These are phyloP conservation scores for Plectosphaerella cucumerina DNA, from an alignment of 2,329 filamentous ascomycete species.

Conservation along the genomic window DNA sequence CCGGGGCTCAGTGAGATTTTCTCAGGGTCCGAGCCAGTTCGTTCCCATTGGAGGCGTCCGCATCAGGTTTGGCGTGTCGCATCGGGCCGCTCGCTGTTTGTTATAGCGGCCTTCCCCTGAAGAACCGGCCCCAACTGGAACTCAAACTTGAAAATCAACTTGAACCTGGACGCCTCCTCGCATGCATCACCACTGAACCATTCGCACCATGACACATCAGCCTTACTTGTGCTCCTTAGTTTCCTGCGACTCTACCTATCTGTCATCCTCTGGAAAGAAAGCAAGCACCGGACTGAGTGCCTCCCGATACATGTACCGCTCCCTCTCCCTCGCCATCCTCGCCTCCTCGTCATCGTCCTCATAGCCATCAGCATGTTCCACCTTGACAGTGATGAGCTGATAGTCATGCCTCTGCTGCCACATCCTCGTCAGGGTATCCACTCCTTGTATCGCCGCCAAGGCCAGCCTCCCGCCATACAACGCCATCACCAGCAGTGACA, in stretches of 20 bases:
- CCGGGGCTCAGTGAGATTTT: too few relatives aligned
- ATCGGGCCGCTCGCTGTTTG: too few relatives aligned
- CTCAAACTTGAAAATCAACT: too few relatives aligned
- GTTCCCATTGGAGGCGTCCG: too few relatives aligned
- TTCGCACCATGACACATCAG: too few relatives aligned
- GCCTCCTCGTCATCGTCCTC: background rate
- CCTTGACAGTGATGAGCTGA: background rate
- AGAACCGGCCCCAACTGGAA: too few relatives aligned
- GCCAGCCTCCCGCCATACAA: constrained; percentile 1
- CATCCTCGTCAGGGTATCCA: background rate
- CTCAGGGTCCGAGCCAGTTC: too few relatives aligned
- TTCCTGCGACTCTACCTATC: background rate
- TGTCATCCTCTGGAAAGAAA: constrained; percentile 4
- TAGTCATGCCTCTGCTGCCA: background rate
- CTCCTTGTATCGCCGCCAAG: background rate
- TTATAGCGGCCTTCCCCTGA: too few relatives aligned
- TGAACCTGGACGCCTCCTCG: too few relatives aligned
- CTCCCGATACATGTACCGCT: constrained; percentile 1
- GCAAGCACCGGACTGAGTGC: constrained; percentile 8
- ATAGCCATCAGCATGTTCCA: background rate
- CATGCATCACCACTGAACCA: too few relatives aligned
- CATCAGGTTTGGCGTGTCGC: too few relatives aligned
- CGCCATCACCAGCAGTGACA: constrained; percentile 1
- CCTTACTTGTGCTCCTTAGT: too few relatives aligned
- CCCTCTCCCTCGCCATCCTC: constrained; percentile 1